Evolutionary conservation across 1,284 basidiomycete species (phyloP).

Genomic region (Rhodotorula sp.): DNA sequence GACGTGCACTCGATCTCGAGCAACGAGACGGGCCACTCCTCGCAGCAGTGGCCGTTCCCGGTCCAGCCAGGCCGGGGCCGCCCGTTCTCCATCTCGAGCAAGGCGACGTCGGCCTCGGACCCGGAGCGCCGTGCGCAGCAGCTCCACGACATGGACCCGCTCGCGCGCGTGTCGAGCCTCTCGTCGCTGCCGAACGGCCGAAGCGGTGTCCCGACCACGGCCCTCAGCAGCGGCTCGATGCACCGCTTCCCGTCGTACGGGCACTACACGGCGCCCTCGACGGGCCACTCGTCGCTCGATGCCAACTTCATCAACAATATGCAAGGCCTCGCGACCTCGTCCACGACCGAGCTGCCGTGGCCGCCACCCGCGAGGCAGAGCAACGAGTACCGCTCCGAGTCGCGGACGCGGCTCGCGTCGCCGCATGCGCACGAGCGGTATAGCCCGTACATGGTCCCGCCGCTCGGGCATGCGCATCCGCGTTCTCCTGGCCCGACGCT

Average conservation of each 20-base stretch:
- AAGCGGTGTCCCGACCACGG: neutral
- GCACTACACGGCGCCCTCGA: slow-evolving; percentile 25
- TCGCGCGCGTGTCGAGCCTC: slow-evolving; percentile 16
- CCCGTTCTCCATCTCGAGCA: slow-evolving; percentile 36
- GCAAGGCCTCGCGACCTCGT: slow-evolving; percentile 34
- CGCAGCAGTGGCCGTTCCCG: slow-evolving; percentile 21
- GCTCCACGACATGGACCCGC: slow-evolving; percentile 7
- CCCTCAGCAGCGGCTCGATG: slow-evolving; percentile 2
- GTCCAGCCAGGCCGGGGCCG: slow-evolving; percentile 17
- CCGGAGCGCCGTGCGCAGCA: slow-evolving; percentile 22
- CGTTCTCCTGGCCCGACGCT: slow-evolving; percentile 16
- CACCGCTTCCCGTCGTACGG: slow-evolving; percentile 13
- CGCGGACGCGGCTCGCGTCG: slow-evolving; percentile 16
- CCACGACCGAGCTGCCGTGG: slow-evolving; percentile 12
- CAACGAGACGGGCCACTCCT: slow-evolving; percentile 43
- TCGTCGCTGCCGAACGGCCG: slow-evolving; percentile 17
- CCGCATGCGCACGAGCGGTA: slow-evolving; percentile 5
- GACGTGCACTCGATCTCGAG: slow-evolving; percentile 46
- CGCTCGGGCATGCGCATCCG: slow-evolving; percentile 10
- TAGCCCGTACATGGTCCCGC: slow-evolving; percentile 1
- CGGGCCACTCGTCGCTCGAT: slow-evolving; percentile 40
- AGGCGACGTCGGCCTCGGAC: slow-evolving; percentile 41
- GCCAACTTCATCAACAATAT: slow-evolving; percentile 26
- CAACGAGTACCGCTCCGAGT: slow-evolving; percentile 13
- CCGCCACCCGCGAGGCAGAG: neutral